Conservation (phyloP, 768 basidiomycete species). For the Amanita thiersii region DNA sequence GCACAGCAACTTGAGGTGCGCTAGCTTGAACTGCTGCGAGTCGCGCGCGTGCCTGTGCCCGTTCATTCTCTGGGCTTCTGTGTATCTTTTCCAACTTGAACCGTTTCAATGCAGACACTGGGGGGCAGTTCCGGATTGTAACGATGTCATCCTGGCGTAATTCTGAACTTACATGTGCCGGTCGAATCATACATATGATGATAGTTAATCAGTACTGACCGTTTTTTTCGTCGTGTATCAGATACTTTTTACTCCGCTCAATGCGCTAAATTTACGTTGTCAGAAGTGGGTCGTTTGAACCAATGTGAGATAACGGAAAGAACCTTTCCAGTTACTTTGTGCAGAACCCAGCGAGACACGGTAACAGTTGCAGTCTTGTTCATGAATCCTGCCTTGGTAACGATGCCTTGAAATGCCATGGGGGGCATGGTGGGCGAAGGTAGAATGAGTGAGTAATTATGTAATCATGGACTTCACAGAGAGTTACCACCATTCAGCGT, state of each 20-base stretch:
- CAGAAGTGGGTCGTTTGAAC: neutral
- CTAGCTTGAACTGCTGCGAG: neutral
- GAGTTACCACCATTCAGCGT: constrained; percentile 65
- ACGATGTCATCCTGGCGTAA: constrained; percentile 66
- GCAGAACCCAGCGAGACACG: constrained; percentile 66
- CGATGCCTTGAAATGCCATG: constrained; percentile 65
- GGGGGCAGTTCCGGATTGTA: constrained; percentile 74
- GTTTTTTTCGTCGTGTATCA: constrained; percentile 68
- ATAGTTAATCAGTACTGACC: constrained; percentile 30
- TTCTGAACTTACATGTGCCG: constrained; percentile 25
- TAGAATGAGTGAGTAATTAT: constrained; percentile 2
- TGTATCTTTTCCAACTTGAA: constrained; percentile 65
- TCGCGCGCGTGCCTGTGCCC: constrained; percentile 29
- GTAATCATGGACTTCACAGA: constrained; percentile 90
- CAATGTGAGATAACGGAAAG: constrained; percentile 14
- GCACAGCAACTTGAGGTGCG: constrained; percentile 5
- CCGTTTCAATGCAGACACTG: constrained; percentile 70
- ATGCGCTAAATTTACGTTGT: constrained; percentile 40
- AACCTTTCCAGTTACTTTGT: constrained; percentile 73
- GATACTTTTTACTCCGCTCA: constrained; percentile 68
- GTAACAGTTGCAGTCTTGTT: constrained; percentile 80
- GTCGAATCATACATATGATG: constrained; percentile 3
- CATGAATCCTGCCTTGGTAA: constrained; percentile 79
- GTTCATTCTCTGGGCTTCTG: constrained; percentile 60
- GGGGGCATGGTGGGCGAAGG: constrained; percentile 51